A percentile compares a stretch with the other conserved stretches of the same genome.
Conservation (phyloP, 306 rosid species). For the Casuarina glauca region DNA sequence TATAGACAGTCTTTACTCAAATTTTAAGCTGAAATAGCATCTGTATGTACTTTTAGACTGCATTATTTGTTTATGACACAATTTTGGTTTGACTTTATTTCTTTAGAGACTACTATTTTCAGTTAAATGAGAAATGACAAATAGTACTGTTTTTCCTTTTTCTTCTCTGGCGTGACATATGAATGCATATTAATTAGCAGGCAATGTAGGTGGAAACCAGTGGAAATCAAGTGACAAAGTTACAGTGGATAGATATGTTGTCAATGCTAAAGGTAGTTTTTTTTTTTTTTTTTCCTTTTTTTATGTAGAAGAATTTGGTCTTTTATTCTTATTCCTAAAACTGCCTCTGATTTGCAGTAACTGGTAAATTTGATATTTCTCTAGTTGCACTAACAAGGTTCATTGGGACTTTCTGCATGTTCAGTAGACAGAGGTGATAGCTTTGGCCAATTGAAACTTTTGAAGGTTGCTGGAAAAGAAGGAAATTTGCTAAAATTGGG, state of each 20-base stretch:
- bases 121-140: not conserved
- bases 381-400: conserved; percentile 10
- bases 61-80: not conserved
- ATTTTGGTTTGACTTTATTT: not conserved
- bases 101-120: not conserved
- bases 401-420: conserved; percentile 26
- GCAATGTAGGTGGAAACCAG: conserved; percentile 45
- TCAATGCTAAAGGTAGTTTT: conserved; percentile 37
- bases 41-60: not conserved
- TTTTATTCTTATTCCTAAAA: conserved; percentile 9
- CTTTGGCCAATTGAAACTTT: conserved; percentile 52
- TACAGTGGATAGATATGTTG: conserved; percentile 46
- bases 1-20: not conserved
- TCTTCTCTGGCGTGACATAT: conserved; percentile 22
- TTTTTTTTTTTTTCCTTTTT: not conserved
- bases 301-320: conserved; percentile 1
- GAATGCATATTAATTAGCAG: conserved; percentile 39
- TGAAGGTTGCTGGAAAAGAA: conserved; percentile 67
- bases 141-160: not conserved
- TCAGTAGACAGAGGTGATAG: conserved; percentile 52
- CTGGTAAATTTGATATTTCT: conserved; percentile 14
- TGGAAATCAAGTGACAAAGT: conserved; percentile 46
- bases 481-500: conserved; percentile 72
- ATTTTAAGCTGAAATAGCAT: not conserved
- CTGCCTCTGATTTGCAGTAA: conserved; percentile 2